A percentile compares a stretch with the other conserved stretches of the same genome.
Conservation (phyloP, 2,329 filamentous ascomycete genomes). For the Fulvia fulva region DNA sequence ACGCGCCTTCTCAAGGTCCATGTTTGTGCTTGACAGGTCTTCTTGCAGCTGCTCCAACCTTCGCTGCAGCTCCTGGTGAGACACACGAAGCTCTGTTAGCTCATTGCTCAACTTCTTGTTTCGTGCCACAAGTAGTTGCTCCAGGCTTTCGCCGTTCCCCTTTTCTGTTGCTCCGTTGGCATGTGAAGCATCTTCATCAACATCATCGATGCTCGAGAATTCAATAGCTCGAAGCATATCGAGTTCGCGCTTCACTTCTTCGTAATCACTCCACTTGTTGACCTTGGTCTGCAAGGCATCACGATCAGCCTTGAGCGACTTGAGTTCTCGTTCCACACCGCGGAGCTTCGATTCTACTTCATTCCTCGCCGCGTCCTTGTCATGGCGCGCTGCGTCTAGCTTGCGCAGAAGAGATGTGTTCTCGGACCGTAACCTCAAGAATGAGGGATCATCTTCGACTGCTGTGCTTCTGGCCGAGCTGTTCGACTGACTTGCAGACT, state of each 20-base stretch:
- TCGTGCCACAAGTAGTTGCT: slow-evolving; percentile 83
- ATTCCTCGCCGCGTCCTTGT: slow-evolving; percentile 76
- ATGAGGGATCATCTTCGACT: slow-evolving; percentile 84
- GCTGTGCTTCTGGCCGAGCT: slow-evolving; percentile 54
- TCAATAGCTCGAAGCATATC: slow-evolving; percentile 95
- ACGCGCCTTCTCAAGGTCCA: slow-evolving; percentile 79
- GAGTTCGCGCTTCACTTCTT: slow-evolving; percentile 91
- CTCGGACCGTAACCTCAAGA: slow-evolving; percentile 83
- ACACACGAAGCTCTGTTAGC: slow-evolving; percentile 85
- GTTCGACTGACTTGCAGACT: slow-evolving; percentile 71
- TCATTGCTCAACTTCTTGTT: slow-evolving; percentile 98
- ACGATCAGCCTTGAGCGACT: slow-evolving; percentile 71
- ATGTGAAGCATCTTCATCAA: slow-evolving; percentile 46
- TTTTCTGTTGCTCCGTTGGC: slow-evolving; percentile 53
- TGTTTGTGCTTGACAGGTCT: slow-evolving; percentile 76
- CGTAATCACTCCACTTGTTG: slow-evolving; percentile 88
- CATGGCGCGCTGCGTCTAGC: slow-evolving; percentile 75
- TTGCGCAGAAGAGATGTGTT: slow-evolving; percentile 89
- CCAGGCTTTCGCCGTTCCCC: slow-evolving; percentile 69
- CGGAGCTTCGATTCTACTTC: slow-evolving; percentile 71
- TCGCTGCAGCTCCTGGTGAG: slow-evolving; percentile 83
- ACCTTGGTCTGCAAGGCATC: slow-evolving; percentile 77
- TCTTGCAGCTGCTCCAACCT: slow-evolving; percentile 77
- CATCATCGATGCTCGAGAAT: slow-evolving; percentile 80
- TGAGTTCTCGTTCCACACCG: slow-evolving; percentile 73